Conservation (phyloP, 1,139 yeast genomes). For the Scheffersomyces cryptocercus region DNA sequence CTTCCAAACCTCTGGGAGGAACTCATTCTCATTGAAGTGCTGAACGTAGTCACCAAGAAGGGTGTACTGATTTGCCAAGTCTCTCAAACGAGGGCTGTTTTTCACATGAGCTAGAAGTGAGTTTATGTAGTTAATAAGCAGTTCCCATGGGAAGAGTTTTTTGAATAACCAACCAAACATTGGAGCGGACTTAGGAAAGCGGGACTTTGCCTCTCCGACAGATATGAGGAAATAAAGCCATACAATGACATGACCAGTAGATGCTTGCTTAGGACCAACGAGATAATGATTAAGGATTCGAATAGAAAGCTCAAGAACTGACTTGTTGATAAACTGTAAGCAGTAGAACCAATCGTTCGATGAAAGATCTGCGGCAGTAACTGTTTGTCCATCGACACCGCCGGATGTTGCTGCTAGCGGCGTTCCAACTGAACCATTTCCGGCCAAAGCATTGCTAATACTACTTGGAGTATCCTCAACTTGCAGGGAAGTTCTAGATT, state of each 20-base stretch:
- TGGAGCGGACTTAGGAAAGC: conserved; percentile 46
- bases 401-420: conserved; percentile 12
- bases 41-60: conserved; percentile 31
- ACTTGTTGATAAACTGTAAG: conserved; percentile 57
- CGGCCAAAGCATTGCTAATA: conserved; percentile 3
- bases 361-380: conserved; percentile 45
- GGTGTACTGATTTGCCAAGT: conserved; percentile 31
- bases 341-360: conserved; percentile 62
- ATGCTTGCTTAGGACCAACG: conserved; percentile 69
- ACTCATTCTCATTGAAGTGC: conserved; percentile 57
- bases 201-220: conserved; percentile 56
- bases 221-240: conserved; percentile 71
- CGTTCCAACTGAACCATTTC: conserved; percentile 3
- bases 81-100: conserved; percentile 26
- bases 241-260: conserved; percentile 68
- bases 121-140: conserved; percentile 61
- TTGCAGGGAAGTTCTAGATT: conserved; percentile 35
- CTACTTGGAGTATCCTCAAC: conserved; percentile 13
- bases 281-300: conserved; percentile 65
- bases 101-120: conserved; percentile 40
- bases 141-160: conserved; percentile 67
- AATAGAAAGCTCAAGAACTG: conserved; percentile 65
- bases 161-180: conserved; percentile 54
- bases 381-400: conserved; percentile 29
- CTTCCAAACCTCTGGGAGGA: conserved; percentile 74